A percentile compares a stretch with the other conserved stretches of the same genome.
These are phyloP conservation scores for Pinus tabuliformis DNA, from an alignment of 75 land plant species.

Conservation along the genomic window DNA sequence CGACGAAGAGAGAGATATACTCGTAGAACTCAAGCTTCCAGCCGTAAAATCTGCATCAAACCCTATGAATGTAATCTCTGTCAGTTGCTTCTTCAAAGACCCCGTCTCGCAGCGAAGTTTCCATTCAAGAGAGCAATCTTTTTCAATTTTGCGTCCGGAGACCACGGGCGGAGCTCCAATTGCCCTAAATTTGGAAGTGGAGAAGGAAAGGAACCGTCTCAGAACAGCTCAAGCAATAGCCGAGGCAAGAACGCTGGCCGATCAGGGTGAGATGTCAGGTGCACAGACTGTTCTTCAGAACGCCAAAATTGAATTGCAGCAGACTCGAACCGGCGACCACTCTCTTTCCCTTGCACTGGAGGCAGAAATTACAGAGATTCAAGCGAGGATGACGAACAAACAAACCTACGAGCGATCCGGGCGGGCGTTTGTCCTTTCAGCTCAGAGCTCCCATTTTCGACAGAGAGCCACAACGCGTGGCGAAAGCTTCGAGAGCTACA, in stretches of 20 bases:
- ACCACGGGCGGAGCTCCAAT: constrained; percentile 18
- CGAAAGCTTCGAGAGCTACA: constrained; percentile 14
- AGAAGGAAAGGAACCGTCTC: constrained; percentile 47
- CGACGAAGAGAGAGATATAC: constrained; percentile 75
- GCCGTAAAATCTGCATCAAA: not conserved
- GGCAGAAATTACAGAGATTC: constrained; percentile 53
- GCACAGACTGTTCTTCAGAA: constrained; percentile 48
- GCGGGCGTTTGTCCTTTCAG: constrained; percentile 32
- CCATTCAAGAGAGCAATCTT: constrained; percentile 18
- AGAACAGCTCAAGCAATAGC: constrained; percentile 62
- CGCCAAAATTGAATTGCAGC: constrained; percentile 44
- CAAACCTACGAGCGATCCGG: constrained; percentile 41
- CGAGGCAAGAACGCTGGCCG: constrained; percentile 55
- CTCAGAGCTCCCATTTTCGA: constrained; percentile 37
- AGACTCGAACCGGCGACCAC: constrained; percentile 28
- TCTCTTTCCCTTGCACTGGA: constrained; percentile 35
- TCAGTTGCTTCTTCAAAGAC: constrained; percentile 43
- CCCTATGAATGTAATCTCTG: constrained; percentile 35
- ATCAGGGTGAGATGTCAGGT: constrained; percentile 37
- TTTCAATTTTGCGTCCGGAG: constrained; percentile 38
- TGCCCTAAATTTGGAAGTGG: constrained; percentile 21
- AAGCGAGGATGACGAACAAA: constrained; percentile 28
- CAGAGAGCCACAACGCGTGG: constrained; percentile 31
- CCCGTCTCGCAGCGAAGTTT: constrained; percentile 36
- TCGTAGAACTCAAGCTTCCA: constrained; percentile 70